Base-by-base conservation (phyloP, 2,329 filamentous ascomycete genomes). In the Paecilomyces fulvus region DNA sequence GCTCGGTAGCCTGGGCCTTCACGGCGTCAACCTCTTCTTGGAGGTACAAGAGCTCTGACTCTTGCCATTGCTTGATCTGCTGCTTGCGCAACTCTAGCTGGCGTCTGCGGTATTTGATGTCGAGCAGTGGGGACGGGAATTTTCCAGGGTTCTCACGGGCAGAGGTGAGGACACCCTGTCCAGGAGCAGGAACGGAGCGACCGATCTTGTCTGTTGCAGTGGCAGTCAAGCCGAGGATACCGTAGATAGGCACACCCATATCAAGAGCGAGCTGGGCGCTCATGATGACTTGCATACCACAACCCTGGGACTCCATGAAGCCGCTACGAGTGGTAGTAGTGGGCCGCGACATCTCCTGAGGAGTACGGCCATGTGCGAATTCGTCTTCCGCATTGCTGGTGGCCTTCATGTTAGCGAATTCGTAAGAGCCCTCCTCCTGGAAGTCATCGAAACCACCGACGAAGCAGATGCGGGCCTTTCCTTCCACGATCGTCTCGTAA, bases 371-470 rank as follows among this genome's bases (percentile, higher is more conserved):
- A 68, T 97, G 94, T 9, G 86, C 90, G 65, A 99, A 90, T 74
- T 99, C 95, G 64, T 97, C 92, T 59, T 96, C 88, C 25, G 92
- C 92, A 70, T 97, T 99, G 83, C 92, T 96, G 56, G 94, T 99
- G 58, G 94, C 94, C 78, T 96, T 95, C 94, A 99, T 99, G 81
- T 99, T 99, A 80, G 94, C 94, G 73, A 99, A 99, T 75, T 99
- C 94, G 70, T 96, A 99, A 1, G 94, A 99, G 54, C 94, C 95
- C 77, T 99, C 94, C 77, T 99, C 94, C 69, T 95, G 91, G 80
- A 99, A 96, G 77, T 99, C 95, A 78, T 99, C 94, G 69, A 99
- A 97, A 64, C 94, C 94, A 83, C 94, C 94, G 58, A 99, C 95
- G 63, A 99, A 88, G 82, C 92, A 97, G 68, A 99, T 85, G 54